A percentile compares a stretch with the other conserved stretches of the same genome.
phyloP scores from a whole-genome alignment of 805 yeast genomes.

The Lipomyces starkeyi region DNA sequence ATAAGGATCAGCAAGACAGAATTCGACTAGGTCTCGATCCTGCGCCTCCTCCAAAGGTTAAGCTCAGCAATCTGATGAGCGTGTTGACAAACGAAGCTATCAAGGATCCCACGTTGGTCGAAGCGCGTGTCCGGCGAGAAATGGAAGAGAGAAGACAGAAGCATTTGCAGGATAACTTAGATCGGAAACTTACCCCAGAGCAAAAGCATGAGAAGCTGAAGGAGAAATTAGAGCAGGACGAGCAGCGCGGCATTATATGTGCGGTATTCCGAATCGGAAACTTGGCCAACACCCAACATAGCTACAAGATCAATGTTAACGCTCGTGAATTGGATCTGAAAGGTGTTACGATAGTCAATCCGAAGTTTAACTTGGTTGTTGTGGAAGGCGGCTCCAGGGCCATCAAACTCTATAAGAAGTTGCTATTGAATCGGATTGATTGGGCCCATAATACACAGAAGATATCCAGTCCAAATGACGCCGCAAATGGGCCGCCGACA shows the following conservation, averaged over 20 bases:
- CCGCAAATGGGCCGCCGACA: background rate
- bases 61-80: slow-evolving; percentile 80
- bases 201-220: slow-evolving; percentile 58
- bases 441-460: slow-evolving; percentile 61
- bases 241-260: slow-evolving; percentile 58
- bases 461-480: slow-evolving; percentile 21
- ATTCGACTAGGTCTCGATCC: slow-evolving; percentile 82
- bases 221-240: slow-evolving; percentile 55
- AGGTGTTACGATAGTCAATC: slow-evolving; percentile 57
- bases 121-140: slow-evolving; percentile 69
- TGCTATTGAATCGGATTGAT: slow-evolving; percentile 64
- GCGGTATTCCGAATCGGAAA: slow-evolving; percentile 63
- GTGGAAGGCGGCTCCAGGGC: slow-evolving; percentile 76
- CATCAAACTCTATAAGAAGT: slow-evolving; percentile 64
- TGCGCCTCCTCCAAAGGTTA: slow-evolving; percentile 89
- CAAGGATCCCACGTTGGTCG: slow-evolving; percentile 87
- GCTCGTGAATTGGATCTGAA: slow-evolving; percentile 72
- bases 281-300: slow-evolving; percentile 67
- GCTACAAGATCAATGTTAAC: slow-evolving; percentile 76
- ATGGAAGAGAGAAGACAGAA: slow-evolving; percentile 62
- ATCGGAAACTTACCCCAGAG: slow-evolving; percentile 65
- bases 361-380: slow-evolving; percentile 60
- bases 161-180: slow-evolving; percentile 68
- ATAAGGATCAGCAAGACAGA: slow-evolving; percentile 75
- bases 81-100: slow-evolving; percentile 86